These are phyloP conservation scores for Cornus kousa DNA, from an alignment of 148 eudicot species.

Conservation along the genomic window DNA sequence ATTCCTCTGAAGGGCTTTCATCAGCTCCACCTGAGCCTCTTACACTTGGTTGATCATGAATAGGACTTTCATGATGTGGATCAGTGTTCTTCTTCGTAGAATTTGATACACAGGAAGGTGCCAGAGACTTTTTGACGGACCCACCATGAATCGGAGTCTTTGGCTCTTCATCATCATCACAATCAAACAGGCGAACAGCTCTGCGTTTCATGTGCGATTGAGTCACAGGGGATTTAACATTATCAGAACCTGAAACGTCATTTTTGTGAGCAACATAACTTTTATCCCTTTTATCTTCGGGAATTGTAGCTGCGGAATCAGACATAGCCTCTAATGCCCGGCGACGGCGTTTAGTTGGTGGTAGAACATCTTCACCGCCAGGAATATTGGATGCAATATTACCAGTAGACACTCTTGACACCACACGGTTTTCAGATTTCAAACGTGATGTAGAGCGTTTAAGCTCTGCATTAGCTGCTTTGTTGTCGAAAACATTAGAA, in stretches of 20 bases:
- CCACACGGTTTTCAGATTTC: conserved; percentile 25
- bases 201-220: conserved; percentile 49
- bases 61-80: conserved; percentile 25
- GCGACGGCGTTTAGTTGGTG: conserved; percentile 49
- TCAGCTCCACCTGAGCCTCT: conserved; percentile 33
- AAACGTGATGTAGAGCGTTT: conserved; percentile 12
- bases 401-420: conserved; percentile 20
- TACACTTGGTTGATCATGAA: conserved; percentile 22
- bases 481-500: conserved; percentile 17
- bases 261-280: conserved; percentile 24
- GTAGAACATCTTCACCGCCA: conserved; percentile 49
- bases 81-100: conserved; percentile 29
- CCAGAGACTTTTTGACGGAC: conserved; percentile 32
- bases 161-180: conserved; percentile 65
- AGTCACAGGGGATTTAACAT: conserved; percentile 28
- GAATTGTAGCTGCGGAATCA: conserved; percentile 20
- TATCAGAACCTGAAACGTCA: conserved; percentile 26
- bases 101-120: conserved; percentile 31
- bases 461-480: conserved; percentile 23
- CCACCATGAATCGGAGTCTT: conserved; percentile 89
- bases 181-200: conserved; percentile 76
- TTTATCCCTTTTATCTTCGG: conserved; percentile 31
- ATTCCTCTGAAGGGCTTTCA: conserved; percentile 32
- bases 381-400: conserved; percentile 20
- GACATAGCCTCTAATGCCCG: conserved; percentile 37